Evolutionary conservation across 331 rosid species (phyloP).

Genomic region (Phaseolus coccineus): DNA sequence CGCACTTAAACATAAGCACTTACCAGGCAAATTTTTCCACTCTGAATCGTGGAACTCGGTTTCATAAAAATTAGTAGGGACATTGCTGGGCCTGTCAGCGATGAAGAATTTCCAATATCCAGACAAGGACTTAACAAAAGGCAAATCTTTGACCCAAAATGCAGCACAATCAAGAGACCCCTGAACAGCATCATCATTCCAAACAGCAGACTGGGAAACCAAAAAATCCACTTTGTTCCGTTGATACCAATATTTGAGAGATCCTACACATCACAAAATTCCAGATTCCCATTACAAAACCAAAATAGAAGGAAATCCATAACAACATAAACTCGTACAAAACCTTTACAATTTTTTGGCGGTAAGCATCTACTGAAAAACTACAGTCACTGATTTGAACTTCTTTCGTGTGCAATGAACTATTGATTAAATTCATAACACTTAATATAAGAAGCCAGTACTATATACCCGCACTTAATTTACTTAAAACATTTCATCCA

Average conservation of each 20-base stretch:
- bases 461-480: neutral
- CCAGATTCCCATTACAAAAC: conserved; percentile 5
- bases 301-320: neutral
- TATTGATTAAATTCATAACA: neutral
- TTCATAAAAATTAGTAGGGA: conserved; percentile 70
- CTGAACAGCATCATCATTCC: conserved; percentile 82
- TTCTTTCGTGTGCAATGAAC: conserved; percentile 15
- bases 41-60: conserved; percentile 66
- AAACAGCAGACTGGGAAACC: conserved; percentile 80
- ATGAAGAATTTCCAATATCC: conserved; percentile 89
- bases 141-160: conserved; percentile 81
- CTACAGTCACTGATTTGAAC: conserved; percentile 26
- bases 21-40: conserved; percentile 89
- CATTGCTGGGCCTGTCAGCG: conserved; percentile 68
- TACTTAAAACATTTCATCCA: neutral
- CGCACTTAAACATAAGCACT: conserved; percentile 7
- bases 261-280: conserved; percentile 59
- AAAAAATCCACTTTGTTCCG: conserved; percentile 77
- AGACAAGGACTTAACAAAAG: conserved; percentile 84
- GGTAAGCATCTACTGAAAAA: conserved; percentile 18
- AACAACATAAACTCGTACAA: neutral
- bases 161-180: conserved; percentile 85
- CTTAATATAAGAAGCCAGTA: neutral
- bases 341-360: conserved; percentile 10
- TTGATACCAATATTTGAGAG: conserved; percentile 84